A percentile compares a stretch with the other conserved stretches of the same genome.
Evolutionary conservation across 192 early-diverging fungal genomes (phyloP).

Genomic region (Coemansia sp.): DNA sequence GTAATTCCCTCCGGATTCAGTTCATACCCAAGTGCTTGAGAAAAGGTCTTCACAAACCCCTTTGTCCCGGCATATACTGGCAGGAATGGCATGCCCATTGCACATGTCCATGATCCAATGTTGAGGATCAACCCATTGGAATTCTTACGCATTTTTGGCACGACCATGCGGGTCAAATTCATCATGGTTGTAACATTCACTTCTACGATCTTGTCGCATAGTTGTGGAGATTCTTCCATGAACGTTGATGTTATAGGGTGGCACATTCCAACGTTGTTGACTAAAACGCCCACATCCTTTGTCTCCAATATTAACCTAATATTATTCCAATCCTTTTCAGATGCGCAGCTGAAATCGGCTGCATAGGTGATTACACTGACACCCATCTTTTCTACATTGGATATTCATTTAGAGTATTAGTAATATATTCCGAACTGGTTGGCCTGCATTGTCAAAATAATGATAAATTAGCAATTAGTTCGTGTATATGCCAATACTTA

Average conservation of each 20-base stretch:
- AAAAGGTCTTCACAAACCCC: slow-evolving; percentile 87
- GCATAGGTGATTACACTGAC: slow-evolving; percentile 37
- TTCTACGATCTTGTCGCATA: slow-evolving; percentile 76
- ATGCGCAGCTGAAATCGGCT: slow-evolving; percentile 42
- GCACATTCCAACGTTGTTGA: slow-evolving; percentile 93
- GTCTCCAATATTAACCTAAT: slow-evolving; percentile 33
- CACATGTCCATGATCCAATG: slow-evolving; percentile 85
- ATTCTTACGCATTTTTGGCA: slow-evolving; percentile 75
- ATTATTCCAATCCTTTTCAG: slow-evolving; percentile 24
- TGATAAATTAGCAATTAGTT: not conserved
- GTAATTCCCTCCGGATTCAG: slow-evolving; percentile 70
- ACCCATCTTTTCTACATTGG: slow-evolving; percentile 25
- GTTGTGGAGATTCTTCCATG: slow-evolving; percentile 68
- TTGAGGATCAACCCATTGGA: slow-evolving; percentile 87
- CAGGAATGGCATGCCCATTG: slow-evolving; percentile 80
- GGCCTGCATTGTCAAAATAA: too few relatives aligned
- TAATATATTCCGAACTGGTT: not conserved
- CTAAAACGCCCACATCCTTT: slow-evolving; percentile 54
- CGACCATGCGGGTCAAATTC: slow-evolving; percentile 74
- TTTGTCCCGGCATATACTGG: slow-evolving; percentile 93
- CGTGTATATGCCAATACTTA: slow-evolving; percentile 20
- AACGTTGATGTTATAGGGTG: slow-evolving; percentile 86
- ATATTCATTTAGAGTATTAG: not conserved
- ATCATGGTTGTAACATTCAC: slow-evolving; percentile 83
- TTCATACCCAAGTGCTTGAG: slow-evolving; percentile 83